Percentiles rank a stretch among this genome's conserved stretches.
phyloP scores from a whole-genome alignment of 2,329 filamentous ascomycete genomes.

The Talaromyces verruculosus region DNA sequence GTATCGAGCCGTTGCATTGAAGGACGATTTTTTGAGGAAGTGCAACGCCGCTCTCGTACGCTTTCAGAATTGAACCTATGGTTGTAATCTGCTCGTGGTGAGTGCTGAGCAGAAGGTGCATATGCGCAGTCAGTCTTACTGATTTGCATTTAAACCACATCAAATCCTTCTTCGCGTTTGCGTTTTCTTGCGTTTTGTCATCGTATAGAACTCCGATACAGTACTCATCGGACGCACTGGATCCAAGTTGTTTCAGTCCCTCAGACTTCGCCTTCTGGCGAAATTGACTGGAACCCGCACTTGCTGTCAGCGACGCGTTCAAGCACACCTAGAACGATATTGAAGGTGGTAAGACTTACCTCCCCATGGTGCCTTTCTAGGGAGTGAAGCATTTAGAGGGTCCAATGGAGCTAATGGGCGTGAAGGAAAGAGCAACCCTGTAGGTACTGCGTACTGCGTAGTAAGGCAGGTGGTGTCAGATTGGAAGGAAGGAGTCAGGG shows the following conservation, averaged over 20 bases:
- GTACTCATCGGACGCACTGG: neutral
- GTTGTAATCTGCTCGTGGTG: neutral
- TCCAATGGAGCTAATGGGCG: neutral
- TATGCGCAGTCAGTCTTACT: neutral
- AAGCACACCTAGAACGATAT: neutral
- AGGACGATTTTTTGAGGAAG: conserved; percentile 2
- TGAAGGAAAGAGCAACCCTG: neutral
- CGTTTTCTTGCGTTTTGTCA: neutral
- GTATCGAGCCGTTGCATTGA: neutral
- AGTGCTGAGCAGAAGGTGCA: neutral
- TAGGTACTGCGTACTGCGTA: neutral
- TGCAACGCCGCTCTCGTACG: neutral
- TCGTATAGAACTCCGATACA: conserved; percentile 10
- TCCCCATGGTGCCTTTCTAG: neutral
- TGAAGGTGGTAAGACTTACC: neutral
- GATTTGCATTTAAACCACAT: neutral
- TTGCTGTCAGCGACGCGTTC: neutral
- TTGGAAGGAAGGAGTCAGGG: neutral
- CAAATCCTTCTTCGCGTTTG: neutral
- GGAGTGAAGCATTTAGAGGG: neutral
- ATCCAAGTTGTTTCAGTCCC: neutral
- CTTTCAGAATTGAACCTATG: neutral
- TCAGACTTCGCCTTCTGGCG: neutral
- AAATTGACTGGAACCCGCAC: neutral
- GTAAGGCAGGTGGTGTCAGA: neutral